Percentiles rank a stretch among this genome's conserved stretches.
phyloP scores from a whole-genome alignment of 1,284 basidiomycete species.

The Cryptococcus maquisensis region DNA sequence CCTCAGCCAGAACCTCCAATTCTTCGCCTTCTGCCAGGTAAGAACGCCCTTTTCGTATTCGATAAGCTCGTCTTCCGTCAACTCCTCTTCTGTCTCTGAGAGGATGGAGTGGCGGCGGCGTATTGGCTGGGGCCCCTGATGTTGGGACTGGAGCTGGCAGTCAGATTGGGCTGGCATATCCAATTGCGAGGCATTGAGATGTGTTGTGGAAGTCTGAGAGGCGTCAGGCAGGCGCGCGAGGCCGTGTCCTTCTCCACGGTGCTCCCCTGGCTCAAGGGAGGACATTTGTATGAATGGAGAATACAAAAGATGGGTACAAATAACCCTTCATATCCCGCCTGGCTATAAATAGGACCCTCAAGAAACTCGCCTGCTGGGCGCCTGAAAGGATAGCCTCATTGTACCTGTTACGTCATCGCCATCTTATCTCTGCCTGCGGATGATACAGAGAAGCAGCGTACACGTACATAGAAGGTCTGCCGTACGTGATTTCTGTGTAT shows the following conservation, averaged over 20 bases:
- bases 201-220: not conserved
- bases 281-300: not conserved
- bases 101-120: conserved; percentile 6
- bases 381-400: too few relatives aligned
- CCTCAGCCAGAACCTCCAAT: conserved; percentile 32
- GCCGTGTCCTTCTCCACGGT: not conserved
- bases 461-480: too few relatives aligned
- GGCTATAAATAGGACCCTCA: too few relatives aligned
- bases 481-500: too few relatives aligned
- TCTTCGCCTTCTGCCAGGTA: conserved; percentile 22
- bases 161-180: not conserved
- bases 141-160: not conserved
- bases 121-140: not conserved
- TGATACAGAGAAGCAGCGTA: too few relatives aligned
- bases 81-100: conserved; percentile 19
- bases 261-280: not conserved
- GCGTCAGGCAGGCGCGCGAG: too few relatives aligned
- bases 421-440: too few relatives aligned
- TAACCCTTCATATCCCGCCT: too few relatives aligned
- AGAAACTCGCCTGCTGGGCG: too few relatives aligned
- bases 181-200: too few relatives aligned
- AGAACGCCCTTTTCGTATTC: conserved; percentile 34
- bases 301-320: too few relatives aligned
- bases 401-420: too few relatives aligned
- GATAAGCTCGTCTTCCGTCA: conserved; percentile 24